phyloP scores from a whole-genome alignment of 2,329 filamentous ascomycete species.

The Mycosphaerella sp. region DNA sequence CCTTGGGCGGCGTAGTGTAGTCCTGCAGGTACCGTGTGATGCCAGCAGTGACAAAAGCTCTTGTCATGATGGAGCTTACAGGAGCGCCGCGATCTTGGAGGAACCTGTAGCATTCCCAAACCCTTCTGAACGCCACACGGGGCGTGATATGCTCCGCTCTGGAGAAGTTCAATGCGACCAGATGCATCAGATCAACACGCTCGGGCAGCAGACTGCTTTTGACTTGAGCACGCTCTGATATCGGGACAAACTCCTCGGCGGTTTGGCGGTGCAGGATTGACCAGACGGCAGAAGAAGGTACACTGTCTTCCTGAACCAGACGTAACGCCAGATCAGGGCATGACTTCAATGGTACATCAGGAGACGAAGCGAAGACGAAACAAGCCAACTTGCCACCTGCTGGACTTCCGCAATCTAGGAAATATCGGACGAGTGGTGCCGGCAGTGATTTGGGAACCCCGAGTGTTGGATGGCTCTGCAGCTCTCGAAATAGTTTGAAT shows the following conservation, averaged over 20 bases:
- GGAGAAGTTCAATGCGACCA: slow-evolving; percentile 42
- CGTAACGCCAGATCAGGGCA: slow-evolving; percentile 1
- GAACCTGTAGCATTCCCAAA: slow-evolving; percentile 44
- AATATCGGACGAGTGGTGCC: slow-evolving; percentile 2
- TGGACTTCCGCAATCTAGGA: not conserved
- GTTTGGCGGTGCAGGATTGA: slow-evolving; percentile 20
- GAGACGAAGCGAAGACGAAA: slow-evolving; percentile 1
- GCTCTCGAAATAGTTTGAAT: slow-evolving; percentile 2
- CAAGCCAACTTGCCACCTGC: not conserved
- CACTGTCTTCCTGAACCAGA: not conserved
- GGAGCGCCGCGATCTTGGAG: slow-evolving; percentile 40
- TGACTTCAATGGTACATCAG: not conserved
- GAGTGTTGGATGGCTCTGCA: slow-evolving; percentile 3
- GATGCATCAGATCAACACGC: slow-evolving; percentile 40
- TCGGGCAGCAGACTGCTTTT: slow-evolving; percentile 25
- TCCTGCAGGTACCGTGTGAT: slow-evolving; percentile 40
- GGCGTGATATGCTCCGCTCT: slow-evolving; percentile 34
- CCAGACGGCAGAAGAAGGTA: slow-evolving; percentile 17
- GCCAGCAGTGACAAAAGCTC: slow-evolving; percentile 47
- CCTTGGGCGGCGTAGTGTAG: slow-evolving; percentile 29
- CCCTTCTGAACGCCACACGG: slow-evolving; percentile 40
- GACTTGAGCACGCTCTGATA: not conserved
- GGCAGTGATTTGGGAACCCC: slow-evolving; percentile 2
- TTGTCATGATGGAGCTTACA: slow-evolving; percentile 39
- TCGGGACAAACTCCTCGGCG: slow-evolving; percentile 4